These are phyloP conservation scores for Nakazawaea molendinolei DNA, from an alignment of 805 yeast species.

Conservation along the genomic window DNA sequence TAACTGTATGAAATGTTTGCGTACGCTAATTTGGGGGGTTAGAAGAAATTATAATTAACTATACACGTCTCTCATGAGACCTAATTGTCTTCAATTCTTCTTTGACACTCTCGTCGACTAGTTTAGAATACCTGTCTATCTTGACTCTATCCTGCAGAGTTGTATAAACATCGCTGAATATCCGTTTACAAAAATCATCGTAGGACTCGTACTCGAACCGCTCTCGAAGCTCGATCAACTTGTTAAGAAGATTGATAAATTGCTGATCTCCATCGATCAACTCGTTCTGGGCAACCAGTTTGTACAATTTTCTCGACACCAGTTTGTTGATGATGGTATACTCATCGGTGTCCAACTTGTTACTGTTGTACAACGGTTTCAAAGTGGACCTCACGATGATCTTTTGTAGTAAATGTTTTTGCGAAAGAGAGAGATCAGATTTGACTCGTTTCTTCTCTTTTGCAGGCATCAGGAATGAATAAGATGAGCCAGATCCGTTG, in stretches of 20 bases:
- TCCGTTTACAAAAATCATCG: conserved; percentile 16
- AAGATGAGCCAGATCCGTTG: too few relatives aligned
- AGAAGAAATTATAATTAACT: too few relatives aligned
- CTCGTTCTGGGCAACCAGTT: conserved; percentile 13
- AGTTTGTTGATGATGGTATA: conserved; percentile 58
- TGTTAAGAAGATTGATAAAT: conserved; percentile 15
- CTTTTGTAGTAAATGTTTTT: conserved; percentile 51
- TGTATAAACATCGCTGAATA: conserved; percentile 7
- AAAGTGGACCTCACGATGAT: conserved; percentile 46
- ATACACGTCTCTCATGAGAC: too few relatives aligned
- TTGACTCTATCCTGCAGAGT: conserved; percentile 2
- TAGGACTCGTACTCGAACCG: conserved; percentile 18
- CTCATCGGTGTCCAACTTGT: conserved; percentile 20
- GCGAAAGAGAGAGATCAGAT: conserved; percentile 24
- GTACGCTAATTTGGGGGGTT: too few relatives aligned
- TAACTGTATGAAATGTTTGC: too few relatives aligned
- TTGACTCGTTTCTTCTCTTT: conserved; percentile 10
- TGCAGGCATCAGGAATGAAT: too few relatives aligned
- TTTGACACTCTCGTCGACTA: conserved; percentile 1
- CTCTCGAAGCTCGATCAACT: conserved; percentile 25
- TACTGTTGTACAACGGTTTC: conserved; percentile 38
- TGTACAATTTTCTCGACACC: conserved; percentile 56
- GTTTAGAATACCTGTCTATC: background rate
- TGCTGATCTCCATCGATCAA: background rate
- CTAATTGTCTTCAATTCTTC: conserved; percentile 2